Evolutionary conservation across 2,329 filamentous ascomycete species (phyloP), one percentile per base, ranked within the genome.

Genomic region (Alternaria incomplexa): DNA sequence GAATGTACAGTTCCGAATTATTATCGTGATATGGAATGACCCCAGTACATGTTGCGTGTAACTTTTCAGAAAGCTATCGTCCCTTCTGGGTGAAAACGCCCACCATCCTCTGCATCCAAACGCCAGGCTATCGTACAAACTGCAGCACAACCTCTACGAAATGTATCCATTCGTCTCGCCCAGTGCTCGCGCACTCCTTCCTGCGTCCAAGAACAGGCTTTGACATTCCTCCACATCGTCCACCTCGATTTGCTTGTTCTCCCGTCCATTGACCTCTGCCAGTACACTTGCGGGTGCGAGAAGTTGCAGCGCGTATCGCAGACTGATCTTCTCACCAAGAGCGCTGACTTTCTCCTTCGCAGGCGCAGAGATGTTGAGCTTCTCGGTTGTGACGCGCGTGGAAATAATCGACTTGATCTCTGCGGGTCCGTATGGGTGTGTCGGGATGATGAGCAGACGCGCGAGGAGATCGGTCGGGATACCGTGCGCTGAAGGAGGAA

Each of bases 361-460:
- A 20, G 89, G 88, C 53, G 96, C 93, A 44, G 89, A 90, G 69
- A 98, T 89, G 66, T 88, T 86, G 47, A 97, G 89, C 52, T 89
- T 88, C 82, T 97, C 94, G 9, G 91, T 95, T 68, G 90, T 89
- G 43, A 93, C 89, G 53, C 96, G 91, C 73, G 96, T 90, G 70
- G 90, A 88, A 73, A 98, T 91, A 80, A 99, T 99, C 65, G 90
- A 89, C 83, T 93, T 93, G 80, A 99, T 97, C 83, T 99, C 96
- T 15, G 93, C 89, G 45, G 90, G 88, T 64, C 90, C 88, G 83
- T 98, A 99, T 11, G 93, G 90, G 72, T 93, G 92, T 17, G 96
- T 99, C 47, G 96, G 96, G 75, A 99, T 91, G 82, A 99, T 98
- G 77, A 99, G 91, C 58, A 99, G 89, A 63, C 96, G 93, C 58